Percentiles rank a stretch among this genome's conserved stretches.
Evolutionary conservation across 169 alveolate species (phyloP).

Genomic region (Cardiosporidium cionae): DNA sequence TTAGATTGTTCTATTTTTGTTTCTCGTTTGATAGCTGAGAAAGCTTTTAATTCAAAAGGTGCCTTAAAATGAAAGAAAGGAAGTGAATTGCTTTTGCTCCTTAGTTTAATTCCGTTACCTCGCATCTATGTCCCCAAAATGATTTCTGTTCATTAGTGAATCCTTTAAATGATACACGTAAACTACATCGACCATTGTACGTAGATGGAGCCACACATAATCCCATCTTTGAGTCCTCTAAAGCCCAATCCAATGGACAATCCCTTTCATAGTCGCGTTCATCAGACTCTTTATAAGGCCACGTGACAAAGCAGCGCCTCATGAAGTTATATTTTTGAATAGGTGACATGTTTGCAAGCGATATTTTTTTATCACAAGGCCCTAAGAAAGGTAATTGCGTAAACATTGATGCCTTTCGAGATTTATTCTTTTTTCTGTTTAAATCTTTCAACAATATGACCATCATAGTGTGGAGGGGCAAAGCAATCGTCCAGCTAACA

Average conservation of each 20-base stretch:
- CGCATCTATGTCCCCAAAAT: not conserved
- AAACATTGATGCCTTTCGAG: too few relatives aligned
- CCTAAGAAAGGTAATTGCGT: not conserved
- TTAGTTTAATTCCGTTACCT: too few relatives aligned
- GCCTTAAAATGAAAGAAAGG: too few relatives aligned
- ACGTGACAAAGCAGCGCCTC: not conserved
- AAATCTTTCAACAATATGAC: too few relatives aligned
- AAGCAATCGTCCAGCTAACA: too few relatives aligned
- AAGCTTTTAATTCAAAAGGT: too few relatives aligned
- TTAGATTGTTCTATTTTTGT: too few relatives aligned
- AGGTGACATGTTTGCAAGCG: not conserved
- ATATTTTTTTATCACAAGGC: not conserved
- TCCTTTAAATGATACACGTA: not conserved
- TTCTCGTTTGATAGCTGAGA: too few relatives aligned
- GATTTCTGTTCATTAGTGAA: not conserved
- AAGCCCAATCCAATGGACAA: not conserved
- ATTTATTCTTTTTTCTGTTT: too few relatives aligned
- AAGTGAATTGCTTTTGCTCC: too few relatives aligned
- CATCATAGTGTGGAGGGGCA: too few relatives aligned
- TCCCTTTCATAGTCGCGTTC: not conserved
- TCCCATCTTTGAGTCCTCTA: not conserved
- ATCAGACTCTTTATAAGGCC: not conserved
- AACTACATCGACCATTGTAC: not conserved
- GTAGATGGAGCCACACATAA: not conserved
- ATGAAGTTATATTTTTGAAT: not conserved